Percentiles rank a stretch among this genome's conserved stretches.
Conservation (phyloP, 2,329 filamentous ascomycete species). For the Diaporthe amygdali region DNA sequence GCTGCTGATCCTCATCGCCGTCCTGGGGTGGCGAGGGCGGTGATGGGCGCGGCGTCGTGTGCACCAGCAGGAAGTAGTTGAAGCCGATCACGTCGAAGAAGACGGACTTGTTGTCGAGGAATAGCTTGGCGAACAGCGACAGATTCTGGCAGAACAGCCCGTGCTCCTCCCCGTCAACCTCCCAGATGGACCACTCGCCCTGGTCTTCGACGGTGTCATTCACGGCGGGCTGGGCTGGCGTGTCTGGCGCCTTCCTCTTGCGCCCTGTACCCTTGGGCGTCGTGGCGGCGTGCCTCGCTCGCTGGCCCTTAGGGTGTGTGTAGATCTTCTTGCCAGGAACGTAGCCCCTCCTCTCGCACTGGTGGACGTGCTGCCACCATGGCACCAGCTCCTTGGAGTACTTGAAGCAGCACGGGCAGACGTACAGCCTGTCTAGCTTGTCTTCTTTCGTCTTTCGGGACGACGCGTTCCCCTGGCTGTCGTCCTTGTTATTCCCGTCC, state of each 20-base stretch:
- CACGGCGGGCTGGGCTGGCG: slow-evolving; percentile 44
- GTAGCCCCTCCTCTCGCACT: slow-evolving; percentile 56
- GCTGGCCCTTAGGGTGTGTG: slow-evolving; percentile 56
- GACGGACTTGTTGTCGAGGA: slow-evolving; percentile 97
- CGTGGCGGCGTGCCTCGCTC: slow-evolving; percentile 42
- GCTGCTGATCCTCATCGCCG: neutral
- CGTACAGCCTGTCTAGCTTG: slow-evolving; percentile 75
- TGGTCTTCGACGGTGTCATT: slow-evolving; percentile 56
- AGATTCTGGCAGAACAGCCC: slow-evolving; percentile 93
- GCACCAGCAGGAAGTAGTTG: slow-evolving; percentile 90
- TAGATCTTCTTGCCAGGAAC: slow-evolving; percentile 79
- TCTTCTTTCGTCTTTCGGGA: slow-evolving; percentile 24
- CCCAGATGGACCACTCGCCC: slow-evolving; percentile 85
- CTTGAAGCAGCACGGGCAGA: slow-evolving; percentile 94
- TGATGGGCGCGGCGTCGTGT: slow-evolving; percentile 57
- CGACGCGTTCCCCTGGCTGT: slow-evolving; percentile 26
- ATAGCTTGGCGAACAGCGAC: slow-evolving; percentile 94
- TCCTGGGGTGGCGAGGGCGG: slow-evolving; percentile 2
- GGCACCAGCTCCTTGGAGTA: slow-evolving; percentile 72
- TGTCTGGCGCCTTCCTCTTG: slow-evolving; percentile 41
- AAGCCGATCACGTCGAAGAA: slow-evolving; percentile 97
- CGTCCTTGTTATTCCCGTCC: slow-evolving; percentile 34
- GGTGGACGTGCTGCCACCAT: slow-evolving; percentile 63
- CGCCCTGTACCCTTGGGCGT: slow-evolving; percentile 34
- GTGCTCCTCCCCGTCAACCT: slow-evolving; percentile 88